Evolutionary conservation across 352 stramenopile genomes (phyloP).

Genomic region (Thalassiosira mediterranea): DNA sequence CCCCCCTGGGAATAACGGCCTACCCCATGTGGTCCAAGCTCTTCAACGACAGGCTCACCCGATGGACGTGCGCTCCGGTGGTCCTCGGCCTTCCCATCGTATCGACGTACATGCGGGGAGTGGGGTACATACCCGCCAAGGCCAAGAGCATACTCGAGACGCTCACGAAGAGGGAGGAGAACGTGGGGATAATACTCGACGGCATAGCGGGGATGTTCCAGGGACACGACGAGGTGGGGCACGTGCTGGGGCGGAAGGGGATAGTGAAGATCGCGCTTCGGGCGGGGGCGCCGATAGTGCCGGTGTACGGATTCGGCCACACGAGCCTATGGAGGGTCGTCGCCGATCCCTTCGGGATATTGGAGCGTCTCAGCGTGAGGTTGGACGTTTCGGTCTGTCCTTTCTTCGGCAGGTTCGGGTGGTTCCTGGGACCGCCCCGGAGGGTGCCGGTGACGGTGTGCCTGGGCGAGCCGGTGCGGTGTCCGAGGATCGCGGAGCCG

Average conservation of each 20-base stretch:
- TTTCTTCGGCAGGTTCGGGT: conserved; percentile 72
- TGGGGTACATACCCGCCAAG: conserved; percentile 77
- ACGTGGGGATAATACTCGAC: conserved; percentile 77
- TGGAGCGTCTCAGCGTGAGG: conserved; percentile 56
- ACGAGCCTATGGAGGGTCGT: conserved; percentile 58
- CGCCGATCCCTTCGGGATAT: conserved; percentile 70
- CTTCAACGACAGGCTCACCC: conserved; percentile 64
- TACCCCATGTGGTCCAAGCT: conserved; percentile 76
- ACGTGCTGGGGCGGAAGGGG: conserved; percentile 64
- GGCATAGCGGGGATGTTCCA: conserved; percentile 80
- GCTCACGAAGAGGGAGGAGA: conserved; percentile 65
- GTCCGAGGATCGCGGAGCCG: conserved; percentile 62
- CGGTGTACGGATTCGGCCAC: conserved; percentile 76
- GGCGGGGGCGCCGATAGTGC: conserved; percentile 60
- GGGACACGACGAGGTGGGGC: conserved; percentile 55
- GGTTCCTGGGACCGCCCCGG: conserved; percentile 70
- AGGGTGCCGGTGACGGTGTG: conserved; percentile 52
- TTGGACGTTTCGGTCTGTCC: conserved; percentile 57
- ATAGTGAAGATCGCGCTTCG: conserved; percentile 76
- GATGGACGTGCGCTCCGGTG: conserved; percentile 70
- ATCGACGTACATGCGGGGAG: conserved; percentile 51
- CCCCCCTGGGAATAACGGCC: conserved; percentile 62
- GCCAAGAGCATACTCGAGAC: conserved; percentile 62
- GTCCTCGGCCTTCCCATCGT: conserved; percentile 65
- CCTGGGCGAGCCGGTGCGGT: conserved; percentile 65